A percentile compares a stretch with the other conserved stretches of the same genome.
Evolutionary conservation across 768 basidiomycete genomes (phyloP).

Genomic region (Rhizopogon sp.): DNA sequence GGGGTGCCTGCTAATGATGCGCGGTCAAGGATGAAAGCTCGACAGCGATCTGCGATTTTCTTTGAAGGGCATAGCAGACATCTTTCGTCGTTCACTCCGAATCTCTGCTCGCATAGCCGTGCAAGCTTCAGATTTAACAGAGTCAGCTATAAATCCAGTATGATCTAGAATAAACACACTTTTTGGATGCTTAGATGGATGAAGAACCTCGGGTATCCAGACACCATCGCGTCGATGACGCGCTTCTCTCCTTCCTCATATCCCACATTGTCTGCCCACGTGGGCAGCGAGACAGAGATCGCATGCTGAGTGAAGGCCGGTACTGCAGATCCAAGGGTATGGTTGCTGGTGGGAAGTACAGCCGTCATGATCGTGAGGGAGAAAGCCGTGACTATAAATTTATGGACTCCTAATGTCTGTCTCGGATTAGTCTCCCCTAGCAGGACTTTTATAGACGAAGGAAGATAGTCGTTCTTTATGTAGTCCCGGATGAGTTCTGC

Average conservation of each 20-base stretch:
- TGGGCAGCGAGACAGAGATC: slow-evolving; percentile 92
- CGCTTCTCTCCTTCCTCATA: slow-evolving; percentile 89
- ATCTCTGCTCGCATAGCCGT: slow-evolving; percentile 69
- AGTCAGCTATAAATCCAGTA: not conserved
- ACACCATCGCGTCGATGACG: slow-evolving; percentile 73
- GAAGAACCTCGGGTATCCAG: slow-evolving; percentile 94
- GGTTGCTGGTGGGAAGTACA: slow-evolving; percentile 3
- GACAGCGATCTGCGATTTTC: slow-evolving; percentile 67
- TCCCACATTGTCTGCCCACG: slow-evolving; percentile 85
- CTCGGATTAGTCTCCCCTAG: too few species aligned
- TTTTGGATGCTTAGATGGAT: slow-evolving; percentile 82
- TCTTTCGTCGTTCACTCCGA: slow-evolving; percentile 62
- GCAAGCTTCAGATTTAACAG: slow-evolving; percentile 55
- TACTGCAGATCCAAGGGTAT: slow-evolving; percentile 43
- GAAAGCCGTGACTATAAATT: too few species aligned
- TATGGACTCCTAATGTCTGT: too few species aligned
- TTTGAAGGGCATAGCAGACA: slow-evolving; percentile 80
- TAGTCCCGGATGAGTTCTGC: too few species aligned
- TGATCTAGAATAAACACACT: slow-evolving; percentile 36
- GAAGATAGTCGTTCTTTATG: too few species aligned
- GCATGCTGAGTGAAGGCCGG: slow-evolving; percentile 79
- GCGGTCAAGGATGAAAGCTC: slow-evolving; percentile 61
- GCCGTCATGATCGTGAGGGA: slow-evolving; percentile 3
- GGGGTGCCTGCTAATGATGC: slow-evolving; percentile 38
- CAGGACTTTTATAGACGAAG: too few species aligned